phyloP scores from a whole-genome alignment of 176 grass and related monocot species.

The Ananas comosus region DNA sequence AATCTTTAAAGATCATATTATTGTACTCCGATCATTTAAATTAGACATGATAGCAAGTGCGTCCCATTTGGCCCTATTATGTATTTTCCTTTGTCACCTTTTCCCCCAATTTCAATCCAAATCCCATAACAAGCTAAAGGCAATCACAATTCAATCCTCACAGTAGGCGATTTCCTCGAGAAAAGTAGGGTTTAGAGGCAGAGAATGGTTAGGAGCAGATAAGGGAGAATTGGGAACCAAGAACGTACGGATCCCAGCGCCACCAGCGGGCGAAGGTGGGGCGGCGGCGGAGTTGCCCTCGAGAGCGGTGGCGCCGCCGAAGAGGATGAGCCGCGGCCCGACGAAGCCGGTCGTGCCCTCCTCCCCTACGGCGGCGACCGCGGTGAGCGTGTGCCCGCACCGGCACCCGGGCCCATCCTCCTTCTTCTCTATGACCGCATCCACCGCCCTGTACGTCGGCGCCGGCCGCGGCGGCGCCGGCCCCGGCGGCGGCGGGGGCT shows the following conservation, averaged over 20 bases:
- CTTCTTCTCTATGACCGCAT: conserved; percentile 61
- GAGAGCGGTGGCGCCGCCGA: conserved; percentile 82
- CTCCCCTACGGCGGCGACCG: conserved; percentile 64
- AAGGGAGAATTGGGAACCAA: conserved; percentile 9
- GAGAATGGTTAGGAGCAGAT: not conserved
- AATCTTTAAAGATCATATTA: not conserved
- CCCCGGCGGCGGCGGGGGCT: conserved; percentile 15
- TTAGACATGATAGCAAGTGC: too few relatives aligned
- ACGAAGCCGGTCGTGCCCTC: conserved; percentile 49
- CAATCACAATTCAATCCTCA: too few relatives aligned
- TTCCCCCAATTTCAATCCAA: not conserved
- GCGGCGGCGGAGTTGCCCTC: conserved; percentile 67
- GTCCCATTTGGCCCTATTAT: too few relatives aligned
- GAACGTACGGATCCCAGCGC: conserved; percentile 74
- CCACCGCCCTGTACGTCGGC: conserved; percentile 56
- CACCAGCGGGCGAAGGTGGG: conserved; percentile 52
- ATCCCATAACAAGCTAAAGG: not conserved
- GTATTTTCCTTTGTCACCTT: not conserved
- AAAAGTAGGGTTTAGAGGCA: not conserved
- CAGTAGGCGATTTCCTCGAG: not conserved
- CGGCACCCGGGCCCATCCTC: conserved; percentile 91
- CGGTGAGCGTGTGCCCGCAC: conserved; percentile 88
- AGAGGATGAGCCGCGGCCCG: conserved; percentile 65
- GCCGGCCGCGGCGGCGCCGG: conserved; percentile 44
- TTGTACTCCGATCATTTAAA: not conserved